A percentile compares a stretch with the other conserved stretches of the same genome.
Conservation (phyloP, 2,329 filamentous ascomycete genomes). For the Colletotrichum tropicale region DNA sequence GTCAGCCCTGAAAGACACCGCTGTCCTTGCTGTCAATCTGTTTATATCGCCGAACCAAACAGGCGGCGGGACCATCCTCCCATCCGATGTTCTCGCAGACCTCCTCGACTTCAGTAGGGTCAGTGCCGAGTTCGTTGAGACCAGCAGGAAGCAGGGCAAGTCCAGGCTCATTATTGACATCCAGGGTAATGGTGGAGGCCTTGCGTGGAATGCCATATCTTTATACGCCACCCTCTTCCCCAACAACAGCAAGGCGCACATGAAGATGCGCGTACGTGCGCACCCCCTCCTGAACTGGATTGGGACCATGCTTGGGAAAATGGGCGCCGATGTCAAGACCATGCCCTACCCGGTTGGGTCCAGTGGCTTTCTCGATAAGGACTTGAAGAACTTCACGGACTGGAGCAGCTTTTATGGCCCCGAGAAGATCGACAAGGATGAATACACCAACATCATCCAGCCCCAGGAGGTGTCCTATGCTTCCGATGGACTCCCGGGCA, state of each 20-base stretch:
- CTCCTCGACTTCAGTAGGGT: not conserved
- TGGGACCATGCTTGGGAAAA: not conserved
- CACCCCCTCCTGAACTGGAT: conserved; percentile 6
- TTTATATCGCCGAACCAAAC: not conserved
- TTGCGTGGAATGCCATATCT: conserved; percentile 16
- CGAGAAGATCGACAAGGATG: conserved; percentile 31
- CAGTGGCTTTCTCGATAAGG: conserved; percentile 18
- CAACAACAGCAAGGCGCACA: not conserved
- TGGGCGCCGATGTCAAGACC: not conserved
- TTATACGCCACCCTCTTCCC: conserved; percentile 16
- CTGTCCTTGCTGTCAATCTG: conserved; percentile 14
- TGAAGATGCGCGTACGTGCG: conserved; percentile 18
- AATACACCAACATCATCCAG: conserved; percentile 36
- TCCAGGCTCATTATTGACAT: conserved; percentile 69
- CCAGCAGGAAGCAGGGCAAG: conserved; percentile 50
- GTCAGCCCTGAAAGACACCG: not conserved
- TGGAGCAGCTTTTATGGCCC: conserved; percentile 50
- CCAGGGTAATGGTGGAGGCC: conserved; percentile 64
- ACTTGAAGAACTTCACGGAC: conserved; percentile 15
- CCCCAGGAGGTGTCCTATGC: not conserved
- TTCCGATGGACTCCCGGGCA: not conserved
- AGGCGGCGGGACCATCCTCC: not conserved
- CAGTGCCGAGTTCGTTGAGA: conserved; percentile 44
- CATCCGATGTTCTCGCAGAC: not conserved
- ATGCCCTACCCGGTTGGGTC: conserved; percentile 15